A percentile compares a stretch with the other conserved stretches of the same genome.
These are phyloP conservation scores for Botrytis medusae DNA, from an alignment of 2,329 filamentous ascomycete species.

Conservation along the genomic window DNA sequence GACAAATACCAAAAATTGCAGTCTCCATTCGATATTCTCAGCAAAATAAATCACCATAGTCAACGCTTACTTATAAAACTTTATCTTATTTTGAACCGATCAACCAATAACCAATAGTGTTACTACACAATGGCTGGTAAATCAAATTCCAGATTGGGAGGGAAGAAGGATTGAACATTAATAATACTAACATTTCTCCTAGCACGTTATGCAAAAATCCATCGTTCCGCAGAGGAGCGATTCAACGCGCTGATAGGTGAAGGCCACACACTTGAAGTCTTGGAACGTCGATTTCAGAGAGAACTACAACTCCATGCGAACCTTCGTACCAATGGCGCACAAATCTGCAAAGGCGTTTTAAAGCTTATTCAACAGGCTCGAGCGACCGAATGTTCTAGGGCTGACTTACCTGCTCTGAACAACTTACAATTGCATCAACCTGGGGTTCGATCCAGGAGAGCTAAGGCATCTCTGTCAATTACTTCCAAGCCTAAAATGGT, in stretches of 20 bases:
- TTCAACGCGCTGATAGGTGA: background rate
- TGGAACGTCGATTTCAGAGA: background rate
- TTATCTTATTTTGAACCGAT: background rate
- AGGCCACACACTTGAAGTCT: background rate
- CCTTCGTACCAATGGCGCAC: background rate
- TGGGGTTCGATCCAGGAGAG: background rate
- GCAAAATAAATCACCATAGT: no score
- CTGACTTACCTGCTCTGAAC: background rate
- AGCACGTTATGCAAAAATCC: background rate
- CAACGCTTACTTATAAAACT: background rate
- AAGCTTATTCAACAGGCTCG: background rate
- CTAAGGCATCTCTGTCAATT: background rate
- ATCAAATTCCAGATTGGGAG: background rate
- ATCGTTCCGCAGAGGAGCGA: background rate
- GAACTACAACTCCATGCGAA: background rate
- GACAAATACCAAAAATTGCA: background rate
- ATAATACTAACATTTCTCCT: background rate
- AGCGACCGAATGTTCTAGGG: background rate
- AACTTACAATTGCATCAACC: background rate
- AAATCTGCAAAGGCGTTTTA: background rate
- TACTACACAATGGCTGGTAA: constrained; percentile 7
- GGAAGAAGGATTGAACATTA: background rate
- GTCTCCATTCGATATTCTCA: background rate
- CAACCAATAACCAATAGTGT: background rate
- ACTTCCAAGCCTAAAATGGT: background rate